Evolutionary conservation across 768 basidiomycete species (phyloP), one percentile per base, ranked within the genome.

Genomic region (Boletus tylopilopsis): DNA sequence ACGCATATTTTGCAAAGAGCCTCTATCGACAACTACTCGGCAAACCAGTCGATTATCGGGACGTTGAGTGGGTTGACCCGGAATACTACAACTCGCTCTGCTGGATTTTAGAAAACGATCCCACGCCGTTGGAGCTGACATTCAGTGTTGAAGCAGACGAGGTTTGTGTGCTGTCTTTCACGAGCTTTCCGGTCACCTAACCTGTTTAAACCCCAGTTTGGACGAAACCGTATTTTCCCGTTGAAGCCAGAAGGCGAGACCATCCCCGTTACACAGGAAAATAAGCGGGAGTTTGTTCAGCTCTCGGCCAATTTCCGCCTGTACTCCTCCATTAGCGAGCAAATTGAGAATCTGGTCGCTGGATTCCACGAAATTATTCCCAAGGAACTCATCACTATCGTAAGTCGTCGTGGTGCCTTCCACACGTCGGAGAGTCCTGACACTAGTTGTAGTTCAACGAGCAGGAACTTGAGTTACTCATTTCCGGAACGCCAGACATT

Each of bases 351-450:
- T 45, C 76, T 98, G 42, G 79, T 91, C 2, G 78, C 78, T 42
- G 96, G 96, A 1, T 96, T 99, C 74, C 94, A 95, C 68, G 95
- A 97, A 70, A 91, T 99, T 66, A 92, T 98, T 54, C 96, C 96
- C 15, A 94, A 94, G 68, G 92, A 97, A 43, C 79, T 99, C 42
- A 84, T 99, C 49, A 81, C 89, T 12, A 97, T 99, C 61, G 90
- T 91, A 63, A 60, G 91, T 75, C 18, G 25, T 19, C 30, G 15
- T 12, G 13, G 15, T 12, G 13, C 42, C 42, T 24, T 35, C 21
- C 11, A 5, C 1, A 22, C 12, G 23, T 9, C 32, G 6, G 2
- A 44, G 22, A 34, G 27, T 24, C 22, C 43, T 63, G 47, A 59
- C 42, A 29, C 47, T 25, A 41, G 27, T 10, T 50, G 32, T 60